phyloP scores from a whole-genome alignment of 78 protist species.

The Thecamonas trahens region DNA sequence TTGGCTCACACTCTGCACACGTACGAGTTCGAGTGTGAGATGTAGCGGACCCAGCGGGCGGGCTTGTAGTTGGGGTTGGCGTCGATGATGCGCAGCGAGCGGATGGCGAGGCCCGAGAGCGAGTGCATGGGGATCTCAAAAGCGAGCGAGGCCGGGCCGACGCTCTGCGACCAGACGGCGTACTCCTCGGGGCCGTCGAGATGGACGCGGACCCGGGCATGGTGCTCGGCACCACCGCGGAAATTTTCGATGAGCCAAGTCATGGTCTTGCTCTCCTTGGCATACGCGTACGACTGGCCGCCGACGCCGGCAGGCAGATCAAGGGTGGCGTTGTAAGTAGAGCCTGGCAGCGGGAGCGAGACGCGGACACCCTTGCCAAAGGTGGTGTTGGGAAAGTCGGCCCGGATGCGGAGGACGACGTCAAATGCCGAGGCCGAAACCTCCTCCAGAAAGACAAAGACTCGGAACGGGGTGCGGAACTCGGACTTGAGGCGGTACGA shows the following conservation, averaged over 20 bases:
- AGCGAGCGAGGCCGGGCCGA: slow-evolving; percentile 35
- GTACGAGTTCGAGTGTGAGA: slow-evolving; percentile 42
- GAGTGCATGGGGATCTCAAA: slow-evolving; percentile 59
- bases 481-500: slow-evolving; percentile 32
- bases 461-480: slow-evolving; percentile 31
- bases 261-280: background rate
- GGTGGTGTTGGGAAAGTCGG: slow-evolving; percentile 18
- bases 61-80: slow-evolving; percentile 29
- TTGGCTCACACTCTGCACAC: slow-evolving; percentile 16
- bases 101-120: background rate
- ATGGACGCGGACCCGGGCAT: background rate
- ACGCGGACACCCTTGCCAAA: slow-evolving; percentile 23
- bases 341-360: slow-evolving; percentile 13
- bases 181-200: too few species aligned
- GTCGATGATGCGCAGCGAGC: slow-evolving; percentile 39
- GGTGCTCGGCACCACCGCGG: slow-evolving; percentile 20
- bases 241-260: slow-evolving; percentile 19
- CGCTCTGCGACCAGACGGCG: too few species aligned
- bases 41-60: slow-evolving; percentile 59
- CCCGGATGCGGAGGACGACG: background rate
- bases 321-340: background rate
- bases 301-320: background rate
- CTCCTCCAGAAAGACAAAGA: slow-evolving; percentile 15
- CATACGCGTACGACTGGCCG: background rate
- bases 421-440: background rate